Conservation (phyloP, 352 stramenopile species). For the Globisporangium heterothallicum region DNA sequence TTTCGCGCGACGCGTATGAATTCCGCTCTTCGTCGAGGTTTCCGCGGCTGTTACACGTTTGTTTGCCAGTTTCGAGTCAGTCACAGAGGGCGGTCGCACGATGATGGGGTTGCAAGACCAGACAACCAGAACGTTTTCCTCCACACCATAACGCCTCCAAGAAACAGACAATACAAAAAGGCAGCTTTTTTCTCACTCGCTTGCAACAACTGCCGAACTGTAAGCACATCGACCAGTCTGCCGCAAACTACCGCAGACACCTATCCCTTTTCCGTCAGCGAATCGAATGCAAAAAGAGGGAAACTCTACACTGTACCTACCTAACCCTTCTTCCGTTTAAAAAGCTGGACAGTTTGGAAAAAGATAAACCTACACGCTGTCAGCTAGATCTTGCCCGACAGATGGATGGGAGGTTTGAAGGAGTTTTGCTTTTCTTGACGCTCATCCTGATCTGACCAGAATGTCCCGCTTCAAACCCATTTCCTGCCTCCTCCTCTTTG, state of each 20-base stretch:
- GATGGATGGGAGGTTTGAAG: too few species aligned
- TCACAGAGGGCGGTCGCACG: not conserved
- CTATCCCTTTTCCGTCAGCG: not conserved
- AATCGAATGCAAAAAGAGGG: not conserved
- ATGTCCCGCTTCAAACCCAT: too few species aligned
- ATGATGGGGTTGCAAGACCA: too few species aligned
- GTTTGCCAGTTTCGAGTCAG: not conserved
- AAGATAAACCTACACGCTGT: too few species aligned
- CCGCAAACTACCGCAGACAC: not conserved
- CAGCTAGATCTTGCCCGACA: too few species aligned
- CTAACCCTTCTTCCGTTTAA: conserved; percentile 1
- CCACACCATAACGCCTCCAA: too few species aligned
- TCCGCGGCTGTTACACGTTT: not conserved
- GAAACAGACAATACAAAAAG: not conserved
- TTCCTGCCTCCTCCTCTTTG: not conserved
- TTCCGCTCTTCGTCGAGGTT: too few species aligned
- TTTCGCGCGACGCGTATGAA: not conserved
- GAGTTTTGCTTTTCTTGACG: too few species aligned
- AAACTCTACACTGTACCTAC: not conserved
- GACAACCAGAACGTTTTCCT: too few species aligned
- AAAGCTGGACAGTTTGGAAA: too few species aligned
- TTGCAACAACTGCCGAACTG: not conserved
- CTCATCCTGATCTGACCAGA: too few species aligned
- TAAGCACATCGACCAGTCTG: too few species aligned
- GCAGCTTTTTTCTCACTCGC: not conserved